Percentiles rank a stretch among this genome's conserved stretches.
Conservation (phyloP, 768 basidiomycete genomes). For the Mycena galericulata region DNA sequence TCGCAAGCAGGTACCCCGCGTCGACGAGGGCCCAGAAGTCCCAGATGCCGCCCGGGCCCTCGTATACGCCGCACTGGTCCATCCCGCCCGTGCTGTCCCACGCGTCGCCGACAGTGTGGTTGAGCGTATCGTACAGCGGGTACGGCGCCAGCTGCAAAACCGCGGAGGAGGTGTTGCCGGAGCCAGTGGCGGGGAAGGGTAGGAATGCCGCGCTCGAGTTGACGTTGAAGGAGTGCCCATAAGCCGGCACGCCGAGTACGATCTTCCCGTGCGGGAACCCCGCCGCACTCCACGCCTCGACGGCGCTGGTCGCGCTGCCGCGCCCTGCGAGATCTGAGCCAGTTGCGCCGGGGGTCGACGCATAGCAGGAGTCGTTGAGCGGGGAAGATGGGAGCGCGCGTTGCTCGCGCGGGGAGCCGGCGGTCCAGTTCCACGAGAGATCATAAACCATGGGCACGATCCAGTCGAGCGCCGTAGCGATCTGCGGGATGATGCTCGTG, state of each 20-base stretch:
- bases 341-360: slow-evolving; percentile 47
- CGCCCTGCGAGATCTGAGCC: slow-evolving; percentile 55
- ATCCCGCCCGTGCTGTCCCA: slow-evolving; percentile 68
- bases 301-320: slow-evolving; percentile 82
- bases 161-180: background rate
- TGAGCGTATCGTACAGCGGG: slow-evolving; percentile 63
- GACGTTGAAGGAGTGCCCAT: slow-evolving; percentile 85
- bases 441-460: slow-evolving; percentile 79
- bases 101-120: slow-evolving; percentile 67
- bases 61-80: slow-evolving; percentile 69
- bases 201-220: slow-evolving; percentile 56
- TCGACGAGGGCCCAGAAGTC: slow-evolving; percentile 76
- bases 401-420: slow-evolving; percentile 55
- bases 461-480: slow-evolving; percentile 73
- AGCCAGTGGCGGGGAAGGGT: slow-evolving; percentile 33
- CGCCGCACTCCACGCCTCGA: slow-evolving; percentile 78
- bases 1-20: slow-evolving; percentile 62
- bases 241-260: slow-evolving; percentile 85
- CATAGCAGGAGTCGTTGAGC: slow-evolving; percentile 77
- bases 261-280: slow-evolving; percentile 78
- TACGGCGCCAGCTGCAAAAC: slow-evolving; percentile 53
- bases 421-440: slow-evolving; percentile 70
- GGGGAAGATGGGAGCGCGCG: slow-evolving; percentile 80
- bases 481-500: slow-evolving; percentile 77
- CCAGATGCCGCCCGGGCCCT: slow-evolving; percentile 63